Conservation (phyloP, 768 basidiomycete genomes). For the Gloeostereum incarnatum region DNA sequence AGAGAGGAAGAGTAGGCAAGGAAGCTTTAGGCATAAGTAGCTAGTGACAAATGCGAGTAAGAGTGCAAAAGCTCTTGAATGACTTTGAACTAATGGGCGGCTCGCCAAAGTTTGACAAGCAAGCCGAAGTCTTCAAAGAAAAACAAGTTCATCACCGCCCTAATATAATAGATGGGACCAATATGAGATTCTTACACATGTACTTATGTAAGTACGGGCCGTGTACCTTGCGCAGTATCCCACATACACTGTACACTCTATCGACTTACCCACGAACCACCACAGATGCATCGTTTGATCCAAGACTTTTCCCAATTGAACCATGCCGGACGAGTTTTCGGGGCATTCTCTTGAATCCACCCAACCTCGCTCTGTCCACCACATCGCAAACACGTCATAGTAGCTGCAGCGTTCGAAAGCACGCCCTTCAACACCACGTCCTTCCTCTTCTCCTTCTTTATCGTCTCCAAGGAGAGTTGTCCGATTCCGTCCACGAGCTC, state of each 20-base stretch:
- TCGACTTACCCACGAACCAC: constrained; percentile 48
- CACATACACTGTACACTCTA: no score
- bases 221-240: no score
- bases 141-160: no score
- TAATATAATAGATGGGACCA: no score
- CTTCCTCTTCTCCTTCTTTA: constrained; percentile 27
- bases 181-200: no score
- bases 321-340: constrained; percentile 29
- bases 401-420: constrained; percentile 27
- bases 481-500: constrained; percentile 62
- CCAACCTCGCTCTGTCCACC: constrained; percentile 45
- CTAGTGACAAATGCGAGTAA: no score
- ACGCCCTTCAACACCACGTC: constrained; percentile 62
- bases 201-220: no score
- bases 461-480: constrained; percentile 26
- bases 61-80: no score
- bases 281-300: constrained; percentile 57
- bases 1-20: constrained; percentile 49
- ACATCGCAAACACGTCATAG: constrained; percentile 51
- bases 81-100: no score
- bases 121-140: no score
- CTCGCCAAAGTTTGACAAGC: not conserved
- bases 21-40: constrained; percentile 75
- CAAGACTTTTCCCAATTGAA: constrained; percentile 57
- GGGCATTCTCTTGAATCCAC: no score